phyloP scores from a whole-genome alignment of 1,284 basidiomycete genomes.

The Tranzscheliella williamsii region DNA sequence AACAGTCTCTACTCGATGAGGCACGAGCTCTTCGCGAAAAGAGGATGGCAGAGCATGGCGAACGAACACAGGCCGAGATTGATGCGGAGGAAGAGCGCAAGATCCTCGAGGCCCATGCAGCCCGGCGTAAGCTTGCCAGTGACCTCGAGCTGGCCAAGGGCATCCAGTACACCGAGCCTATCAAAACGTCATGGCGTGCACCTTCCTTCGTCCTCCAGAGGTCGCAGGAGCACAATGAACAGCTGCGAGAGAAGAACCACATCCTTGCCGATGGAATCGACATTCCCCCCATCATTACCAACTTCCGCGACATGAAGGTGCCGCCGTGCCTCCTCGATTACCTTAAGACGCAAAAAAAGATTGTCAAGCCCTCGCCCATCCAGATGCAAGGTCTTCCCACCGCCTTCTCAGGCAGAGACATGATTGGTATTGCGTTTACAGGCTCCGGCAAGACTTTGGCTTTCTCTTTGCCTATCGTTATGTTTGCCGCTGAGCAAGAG shows the following conservation, averaged over 20 bases:
- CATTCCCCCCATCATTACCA: constrained; percentile 89
- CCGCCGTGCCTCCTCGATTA: constrained; percentile 80
- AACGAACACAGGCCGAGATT: constrained; percentile 74
- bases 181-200: constrained; percentile 86
- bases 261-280: constrained; percentile 89
- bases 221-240: constrained; percentile 72
- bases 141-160: constrained; percentile 91
- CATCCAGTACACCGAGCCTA: constrained; percentile 82
- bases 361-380: constrained; percentile 87
- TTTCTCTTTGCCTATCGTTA: constrained; percentile 65
- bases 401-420: constrained; percentile 66
- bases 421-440: constrained; percentile 65
- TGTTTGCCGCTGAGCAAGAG: constrained; percentile 80
- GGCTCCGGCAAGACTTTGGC: constrained; percentile 64
- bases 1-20: constrained; percentile 61
- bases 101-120: constrained; percentile 87
- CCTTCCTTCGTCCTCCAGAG: constrained; percentile 80
- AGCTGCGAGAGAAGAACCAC: constrained; percentile 83
- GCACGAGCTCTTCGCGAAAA: constrained; percentile 71
- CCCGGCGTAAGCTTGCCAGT: constrained; percentile 83
- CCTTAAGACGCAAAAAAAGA: constrained; percentile 77
- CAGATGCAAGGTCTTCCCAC: constrained; percentile 95
- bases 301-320: constrained; percentile 97
- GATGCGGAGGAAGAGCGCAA: constrained; percentile 85
- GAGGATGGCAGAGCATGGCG: constrained; percentile 69